Evolutionary conservation across 139 green algal species (phyloP).

Genomic region (Volvox africanus): DNA sequence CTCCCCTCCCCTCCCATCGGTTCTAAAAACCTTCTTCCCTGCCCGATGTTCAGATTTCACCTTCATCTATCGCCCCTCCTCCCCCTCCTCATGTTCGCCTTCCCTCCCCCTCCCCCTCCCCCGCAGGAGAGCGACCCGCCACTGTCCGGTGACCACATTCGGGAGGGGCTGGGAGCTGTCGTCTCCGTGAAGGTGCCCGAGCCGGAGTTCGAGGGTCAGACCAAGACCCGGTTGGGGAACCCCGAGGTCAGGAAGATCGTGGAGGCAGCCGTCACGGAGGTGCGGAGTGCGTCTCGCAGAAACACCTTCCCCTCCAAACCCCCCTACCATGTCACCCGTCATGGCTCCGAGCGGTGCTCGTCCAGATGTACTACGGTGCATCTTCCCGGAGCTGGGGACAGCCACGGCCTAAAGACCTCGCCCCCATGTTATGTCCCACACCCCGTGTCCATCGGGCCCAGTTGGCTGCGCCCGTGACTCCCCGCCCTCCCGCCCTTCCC

Average conservation of each 20-base stretch:
- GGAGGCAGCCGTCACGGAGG: slow-evolving; percentile 75
- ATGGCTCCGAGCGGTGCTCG: too few relatives aligned
- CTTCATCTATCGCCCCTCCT: background rate
- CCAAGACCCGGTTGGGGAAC: slow-evolving; percentile 97
- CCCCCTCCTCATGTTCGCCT: background rate
- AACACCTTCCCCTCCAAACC: too few relatives aligned
- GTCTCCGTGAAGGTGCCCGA: slow-evolving; percentile 86
- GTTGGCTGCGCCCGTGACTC: too few relatives aligned
- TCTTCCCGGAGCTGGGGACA: too few relatives aligned
- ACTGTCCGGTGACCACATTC: slow-evolving; percentile 87
- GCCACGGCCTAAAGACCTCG: too few relatives aligned
- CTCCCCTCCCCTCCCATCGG: background rate
- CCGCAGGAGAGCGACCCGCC: slow-evolving; percentile 38
- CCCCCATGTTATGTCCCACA: too few relatives aligned
- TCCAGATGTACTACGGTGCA: too few relatives aligned
- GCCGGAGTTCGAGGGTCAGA: slow-evolving; percentile 99
- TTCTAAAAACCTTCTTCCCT: background rate
- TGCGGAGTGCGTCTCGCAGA: background rate
- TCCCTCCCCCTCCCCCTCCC: background rate
- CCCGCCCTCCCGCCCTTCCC: background rate
- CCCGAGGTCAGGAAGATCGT: slow-evolving; percentile 89
- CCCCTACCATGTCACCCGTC: too few relatives aligned
- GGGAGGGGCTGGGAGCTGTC: slow-evolving; percentile 86
- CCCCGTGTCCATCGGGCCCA: too few relatives aligned
- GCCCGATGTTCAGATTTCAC: too few relatives aligned